These are phyloP conservation scores for Aureobasidium sp. DNA, from an alignment of 2,329 filamentous ascomycete species.

Conservation along the genomic window DNA sequence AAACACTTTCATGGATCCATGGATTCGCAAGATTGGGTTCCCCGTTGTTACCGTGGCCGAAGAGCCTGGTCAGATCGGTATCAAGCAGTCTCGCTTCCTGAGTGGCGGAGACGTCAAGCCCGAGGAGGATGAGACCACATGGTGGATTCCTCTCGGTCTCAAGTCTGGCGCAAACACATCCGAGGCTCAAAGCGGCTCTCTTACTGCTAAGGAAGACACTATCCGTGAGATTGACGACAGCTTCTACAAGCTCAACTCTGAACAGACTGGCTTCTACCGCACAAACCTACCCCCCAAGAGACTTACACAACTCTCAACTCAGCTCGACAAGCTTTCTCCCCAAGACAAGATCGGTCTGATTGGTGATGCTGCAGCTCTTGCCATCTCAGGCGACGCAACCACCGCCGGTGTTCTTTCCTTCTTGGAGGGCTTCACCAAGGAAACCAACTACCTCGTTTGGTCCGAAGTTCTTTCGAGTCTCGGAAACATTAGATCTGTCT, in stretches of 20 bases:
- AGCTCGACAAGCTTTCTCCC: conserved; percentile 65
- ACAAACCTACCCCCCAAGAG: conserved; percentile 87
- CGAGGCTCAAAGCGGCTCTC: conserved; percentile 54
- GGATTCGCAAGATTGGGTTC: conserved; percentile 94
- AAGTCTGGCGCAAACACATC: conserved; percentile 63
- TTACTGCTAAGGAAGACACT: conserved; percentile 69
- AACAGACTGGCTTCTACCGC: conserved; percentile 83
- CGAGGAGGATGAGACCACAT: conserved; percentile 83
- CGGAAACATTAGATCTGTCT: conserved; percentile 71
- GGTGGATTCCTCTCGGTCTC: conserved; percentile 90
- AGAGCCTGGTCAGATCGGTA: conserved; percentile 68
- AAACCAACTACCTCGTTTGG: conserved; percentile 88
- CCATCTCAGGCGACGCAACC: conserved; percentile 75
- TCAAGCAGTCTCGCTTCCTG: conserved; percentile 84
- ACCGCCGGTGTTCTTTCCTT: conserved; percentile 77
- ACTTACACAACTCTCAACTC: conserved; percentile 68
- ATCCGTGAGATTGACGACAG: conserved; percentile 64
- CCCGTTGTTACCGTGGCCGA: conserved; percentile 82
- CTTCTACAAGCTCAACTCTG: conserved; percentile 92
- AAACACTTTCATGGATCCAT: conserved; percentile 81
- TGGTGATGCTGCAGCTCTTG: conserved; percentile 81
- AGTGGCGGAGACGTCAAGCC: conserved; percentile 84
- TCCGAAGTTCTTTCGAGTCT: conserved; percentile 73
- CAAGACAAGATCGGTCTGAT: conserved; percentile 91
- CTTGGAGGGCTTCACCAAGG: conserved; percentile 71